Base-by-base conservation (phyloP, 805 yeast genomes). In the Saccharomycopsis sp. region DNA sequence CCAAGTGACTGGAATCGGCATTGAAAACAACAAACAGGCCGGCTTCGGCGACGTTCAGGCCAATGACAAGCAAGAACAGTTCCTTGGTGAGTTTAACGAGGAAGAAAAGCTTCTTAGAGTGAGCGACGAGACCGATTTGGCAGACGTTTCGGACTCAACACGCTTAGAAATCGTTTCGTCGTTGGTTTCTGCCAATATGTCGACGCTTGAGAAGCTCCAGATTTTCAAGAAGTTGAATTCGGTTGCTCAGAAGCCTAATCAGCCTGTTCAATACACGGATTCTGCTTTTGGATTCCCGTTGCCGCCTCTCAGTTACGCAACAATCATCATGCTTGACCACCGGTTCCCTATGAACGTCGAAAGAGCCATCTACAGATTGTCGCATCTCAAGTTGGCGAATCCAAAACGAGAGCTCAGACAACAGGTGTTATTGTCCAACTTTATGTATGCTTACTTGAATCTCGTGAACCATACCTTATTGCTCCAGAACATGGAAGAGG, bases 371-470 rank as follows among this genome's bases (percentile, higher is more conserved):
- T 94, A 94, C 71, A 76, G 99, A 58, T 76, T 94, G 58, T 88
- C 97, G 56, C 99, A 94, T 72, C 75, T 94, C 69, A 94, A 94
- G 70, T 77, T 94, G 63, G 97, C 98, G 24, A 96, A 94, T 71
- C 93, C 98, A 1, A 87, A 90, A 68, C 77, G 98, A 60, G 94
- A 96, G 29, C 74, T 94, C 62, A 79, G 91, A 44, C 97, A 94
- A 70, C 99, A 94, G 70, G 99, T 94, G 1, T 71, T 94, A 54
- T 73, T 94, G 63, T 89, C 97, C 60, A 94, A 94, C 70, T 94
- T 94, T 80, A 94, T 94, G 99, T 94, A 94, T 69, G 93, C 97
- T 0, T 94, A 94, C 72, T 79, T 94, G 76, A 93, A 94, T 68
- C 76, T 94, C 71, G 97, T 94, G 58, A 96, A 93, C 70, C 97